phyloP scores from a whole-genome alignment of 306 rosid genomes.

The Myrica gale region DNA sequence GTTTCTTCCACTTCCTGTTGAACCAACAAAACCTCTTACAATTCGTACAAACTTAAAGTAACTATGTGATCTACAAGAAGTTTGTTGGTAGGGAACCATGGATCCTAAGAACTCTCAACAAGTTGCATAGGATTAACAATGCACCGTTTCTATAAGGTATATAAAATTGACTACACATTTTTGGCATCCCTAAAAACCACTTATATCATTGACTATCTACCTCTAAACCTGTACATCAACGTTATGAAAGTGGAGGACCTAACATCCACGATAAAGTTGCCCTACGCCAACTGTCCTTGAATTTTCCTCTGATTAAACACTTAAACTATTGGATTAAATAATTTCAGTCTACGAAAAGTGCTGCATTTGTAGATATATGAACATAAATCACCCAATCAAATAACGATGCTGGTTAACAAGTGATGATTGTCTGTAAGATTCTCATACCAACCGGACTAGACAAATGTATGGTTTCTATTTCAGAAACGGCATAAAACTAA shows the following conservation, averaged over 20 bases:
- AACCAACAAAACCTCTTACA: conserved; percentile 6
- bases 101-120: background rate
- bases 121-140: background rate
- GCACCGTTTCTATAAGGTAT: background rate
- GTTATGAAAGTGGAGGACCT: background rate
- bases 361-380: background rate
- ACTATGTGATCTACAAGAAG: background rate
- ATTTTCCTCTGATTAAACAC: background rate
- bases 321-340: background rate
- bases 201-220: background rate
- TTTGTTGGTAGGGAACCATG: background rate
- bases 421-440: background rate
- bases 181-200: background rate
- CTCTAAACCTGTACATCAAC: background rate
- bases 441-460: background rate
- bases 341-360: background rate
- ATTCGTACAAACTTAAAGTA: conserved; percentile 1
- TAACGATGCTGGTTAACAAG: background rate
- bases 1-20: conserved; percentile 68
- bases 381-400: background rate
- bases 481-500: background rate
- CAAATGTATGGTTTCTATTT: background rate
- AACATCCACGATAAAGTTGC: background rate
- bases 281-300: background rate
- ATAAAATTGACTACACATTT: too few species aligned